A percentile compares a stretch with the other conserved stretches of the same genome.
Evolutionary conservation across 1,284 basidiomycete species (phyloP).

Genomic region (Malassezia brasiliensis): DNA sequence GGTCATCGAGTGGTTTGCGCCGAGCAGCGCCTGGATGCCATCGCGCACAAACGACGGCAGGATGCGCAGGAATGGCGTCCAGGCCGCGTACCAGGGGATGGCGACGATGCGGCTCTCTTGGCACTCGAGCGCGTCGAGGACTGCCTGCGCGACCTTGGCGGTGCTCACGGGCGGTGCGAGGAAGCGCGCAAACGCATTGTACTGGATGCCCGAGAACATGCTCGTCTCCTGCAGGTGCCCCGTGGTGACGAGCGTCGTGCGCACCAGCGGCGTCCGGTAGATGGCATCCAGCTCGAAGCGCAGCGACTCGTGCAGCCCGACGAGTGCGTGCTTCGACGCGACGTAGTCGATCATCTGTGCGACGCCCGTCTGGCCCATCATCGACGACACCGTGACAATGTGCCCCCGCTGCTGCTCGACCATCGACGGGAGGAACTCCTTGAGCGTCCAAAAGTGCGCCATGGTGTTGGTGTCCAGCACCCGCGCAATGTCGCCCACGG

Average conservation of each 20-base stretch:
- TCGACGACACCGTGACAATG: slow-evolving; percentile 62
- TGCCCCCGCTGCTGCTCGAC: slow-evolving; percentile 68
- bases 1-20: slow-evolving; percentile 15
- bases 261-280: slow-evolving; percentile 18
- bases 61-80: slow-evolving; percentile 25
- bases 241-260: slow-evolving; percentile 35
- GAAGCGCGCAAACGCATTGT: slow-evolving; percentile 25
- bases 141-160: slow-evolving; percentile 21
- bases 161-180: slow-evolving; percentile 28
- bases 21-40: slow-evolving; percentile 5
- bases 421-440: slow-evolving; percentile 86
- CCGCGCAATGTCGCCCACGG: slow-evolving; percentile 60
- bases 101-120: slow-evolving; percentile 27
- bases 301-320: slow-evolving; percentile 43
- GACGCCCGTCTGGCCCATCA: slow-evolving; percentile 64
- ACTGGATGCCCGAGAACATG: slow-evolving; percentile 27
- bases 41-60: slow-evolving; percentile 23
- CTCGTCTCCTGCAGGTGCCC: slow-evolving; percentile 33
- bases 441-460: slow-evolving; percentile 78
- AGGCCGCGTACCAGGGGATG: slow-evolving; percentile 33
- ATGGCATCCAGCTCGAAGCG: slow-evolving; percentile 41
- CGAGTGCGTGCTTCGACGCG: slow-evolving; percentile 44
- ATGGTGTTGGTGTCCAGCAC: slow-evolving; percentile 72
- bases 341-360: slow-evolving; percentile 58
- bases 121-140: slow-evolving; percentile 23